A percentile compares a stretch with the other conserved stretches of the same genome.
These are phyloP conservation scores for Thinopyrum obtusiflorum DNA, from an alignment of 202 grass and related monocot species.

Conservation along the genomic window DNA sequence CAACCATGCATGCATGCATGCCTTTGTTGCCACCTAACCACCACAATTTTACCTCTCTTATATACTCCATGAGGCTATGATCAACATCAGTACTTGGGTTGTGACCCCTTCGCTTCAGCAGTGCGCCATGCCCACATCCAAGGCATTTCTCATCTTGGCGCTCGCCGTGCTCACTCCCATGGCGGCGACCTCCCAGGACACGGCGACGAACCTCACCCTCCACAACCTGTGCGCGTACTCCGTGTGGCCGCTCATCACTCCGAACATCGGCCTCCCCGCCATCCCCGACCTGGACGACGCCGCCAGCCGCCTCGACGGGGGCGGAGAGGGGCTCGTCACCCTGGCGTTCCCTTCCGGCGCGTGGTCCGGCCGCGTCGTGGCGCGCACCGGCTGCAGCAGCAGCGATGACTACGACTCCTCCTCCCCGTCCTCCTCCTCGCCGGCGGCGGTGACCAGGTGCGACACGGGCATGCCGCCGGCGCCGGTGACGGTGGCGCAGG, in stretches of 20 bases:
- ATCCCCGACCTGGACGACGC: not conserved
- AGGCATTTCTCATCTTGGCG: not conserved
- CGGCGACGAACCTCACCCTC: constrained; percentile 1
- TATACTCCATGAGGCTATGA: not conserved
- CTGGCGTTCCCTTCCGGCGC: not conserved
- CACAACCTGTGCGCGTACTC: not conserved
- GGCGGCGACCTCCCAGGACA: not conserved
- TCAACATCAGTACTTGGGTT: not conserved
- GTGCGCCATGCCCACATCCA: not conserved
- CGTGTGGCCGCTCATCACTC: constrained; percentile 3
- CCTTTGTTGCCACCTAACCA: not conserved
- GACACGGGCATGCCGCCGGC: constrained; percentile 23
- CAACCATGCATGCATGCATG: not conserved
- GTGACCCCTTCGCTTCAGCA: not conserved
- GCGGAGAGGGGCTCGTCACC: not conserved
- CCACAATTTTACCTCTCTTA: not conserved
- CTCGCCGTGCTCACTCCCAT: constrained; percentile 15
- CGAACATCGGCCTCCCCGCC: not conserved
- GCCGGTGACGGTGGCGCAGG: constrained; percentile 40
- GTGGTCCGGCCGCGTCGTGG: not conserved
- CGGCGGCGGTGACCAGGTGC: not conserved
- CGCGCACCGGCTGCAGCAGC: constrained; percentile 4
- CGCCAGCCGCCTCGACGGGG: not conserved
- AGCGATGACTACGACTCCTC: not conserved
- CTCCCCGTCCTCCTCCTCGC: too few species aligned